These are phyloP conservation scores for Phytophthora kernoviae DNA, from an alignment of 352 stramenopile genomes.

Conservation along the genomic window DNA sequence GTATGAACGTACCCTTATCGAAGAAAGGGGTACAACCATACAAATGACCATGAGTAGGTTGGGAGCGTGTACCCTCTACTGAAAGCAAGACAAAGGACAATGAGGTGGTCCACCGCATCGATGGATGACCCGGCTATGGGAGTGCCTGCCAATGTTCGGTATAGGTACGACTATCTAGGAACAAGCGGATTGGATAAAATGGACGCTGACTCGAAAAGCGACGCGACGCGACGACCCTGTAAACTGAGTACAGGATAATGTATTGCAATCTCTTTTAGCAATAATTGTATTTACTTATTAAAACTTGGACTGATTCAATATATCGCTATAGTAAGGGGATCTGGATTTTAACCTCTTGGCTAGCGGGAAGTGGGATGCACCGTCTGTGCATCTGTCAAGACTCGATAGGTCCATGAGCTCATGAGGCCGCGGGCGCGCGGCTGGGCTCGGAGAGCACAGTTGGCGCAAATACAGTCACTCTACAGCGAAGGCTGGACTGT, in stretches of 20 bases:
- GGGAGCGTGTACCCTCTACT: not conserved
- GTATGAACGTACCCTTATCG: not conserved
- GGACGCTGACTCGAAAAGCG: conserved; percentile 1
- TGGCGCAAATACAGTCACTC: not conserved
- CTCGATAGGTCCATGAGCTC: too few species aligned
- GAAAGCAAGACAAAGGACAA: not conserved
- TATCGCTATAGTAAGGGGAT: not conserved
- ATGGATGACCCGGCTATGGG: too few species aligned
- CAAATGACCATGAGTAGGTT: not conserved
- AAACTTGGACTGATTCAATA: too few species aligned
- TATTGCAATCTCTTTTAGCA: too few species aligned
- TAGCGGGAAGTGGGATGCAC: not conserved
- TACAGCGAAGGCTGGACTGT: too few species aligned
- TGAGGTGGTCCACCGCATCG: not conserved
- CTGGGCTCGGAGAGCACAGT: not conserved
- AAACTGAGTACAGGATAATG: too few species aligned
- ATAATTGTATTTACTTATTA: not conserved
- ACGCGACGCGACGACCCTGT: too few species aligned
- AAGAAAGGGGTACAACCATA: not conserved
- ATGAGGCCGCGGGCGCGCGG: too few species aligned
- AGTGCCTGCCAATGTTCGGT: too few species aligned
- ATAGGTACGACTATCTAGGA: too few species aligned
- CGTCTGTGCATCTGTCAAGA: too few species aligned
- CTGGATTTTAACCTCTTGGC: not conserved
- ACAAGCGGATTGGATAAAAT: conserved; percentile 5